phyloP scores from a whole-genome alignment of 2,329 filamentous ascomycete species.

The Xylariaceae sp. region DNA sequence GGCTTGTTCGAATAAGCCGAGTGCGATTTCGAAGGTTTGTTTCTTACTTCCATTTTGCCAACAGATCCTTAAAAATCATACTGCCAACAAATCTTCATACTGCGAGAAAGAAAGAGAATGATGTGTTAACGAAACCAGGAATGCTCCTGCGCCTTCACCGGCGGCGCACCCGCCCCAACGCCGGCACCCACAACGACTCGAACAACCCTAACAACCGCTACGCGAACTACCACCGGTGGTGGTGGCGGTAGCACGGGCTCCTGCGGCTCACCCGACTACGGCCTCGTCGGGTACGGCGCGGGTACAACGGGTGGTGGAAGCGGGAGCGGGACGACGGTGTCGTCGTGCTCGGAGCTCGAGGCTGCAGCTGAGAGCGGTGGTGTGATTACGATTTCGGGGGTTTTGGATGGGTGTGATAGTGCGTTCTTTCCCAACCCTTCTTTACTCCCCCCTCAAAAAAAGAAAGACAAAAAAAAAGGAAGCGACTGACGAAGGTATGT shows the following conservation, averaged over 20 bases:
- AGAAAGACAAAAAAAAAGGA: too few species aligned
- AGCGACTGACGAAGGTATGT: not conserved
- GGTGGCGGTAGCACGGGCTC: conserved; percentile 18
- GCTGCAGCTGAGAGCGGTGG: conserved; percentile 35
- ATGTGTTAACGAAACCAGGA: conserved; percentile 12
- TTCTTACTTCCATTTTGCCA: not conserved
- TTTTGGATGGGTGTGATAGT: conserved; percentile 37
- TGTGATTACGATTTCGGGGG: conserved; percentile 44
- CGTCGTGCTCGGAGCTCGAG: conserved; percentile 38
- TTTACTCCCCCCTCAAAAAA: too few species aligned
- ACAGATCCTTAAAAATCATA: too few species aligned
- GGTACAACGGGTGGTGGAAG: conserved; percentile 43
- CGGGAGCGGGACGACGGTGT: conserved; percentile 41
- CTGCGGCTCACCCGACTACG: conserved; percentile 20
- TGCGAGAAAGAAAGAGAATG: too few species aligned
- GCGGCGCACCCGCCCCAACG: conserved; percentile 20
- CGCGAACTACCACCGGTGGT: conserved; percentile 13
- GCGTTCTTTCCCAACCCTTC: not conserved
- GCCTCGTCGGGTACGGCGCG: conserved; percentile 33
- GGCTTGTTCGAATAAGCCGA: conserved; percentile 28
- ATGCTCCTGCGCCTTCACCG: conserved; percentile 30
- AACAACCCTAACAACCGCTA: conserved; percentile 21
- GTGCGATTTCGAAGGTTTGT: conserved; percentile 25
- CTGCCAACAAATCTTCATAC: not conserved
- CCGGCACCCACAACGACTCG: conserved; percentile 12